Conservation (phyloP, 139 green algal species). For the Asterochloris erici region DNA sequence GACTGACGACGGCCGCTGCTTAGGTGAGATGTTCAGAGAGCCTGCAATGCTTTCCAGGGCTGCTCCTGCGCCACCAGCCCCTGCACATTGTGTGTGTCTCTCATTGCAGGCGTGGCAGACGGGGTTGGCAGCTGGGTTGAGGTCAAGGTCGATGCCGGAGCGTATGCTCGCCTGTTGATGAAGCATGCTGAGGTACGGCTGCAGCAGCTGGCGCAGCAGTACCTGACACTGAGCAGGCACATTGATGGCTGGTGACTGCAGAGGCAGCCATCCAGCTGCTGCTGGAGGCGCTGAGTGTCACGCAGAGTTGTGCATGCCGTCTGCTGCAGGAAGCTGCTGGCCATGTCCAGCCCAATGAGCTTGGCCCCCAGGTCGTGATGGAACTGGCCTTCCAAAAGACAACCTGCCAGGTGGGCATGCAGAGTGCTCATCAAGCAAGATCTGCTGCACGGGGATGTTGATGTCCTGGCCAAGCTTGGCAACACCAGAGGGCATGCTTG, state of each 20-base stretch:
- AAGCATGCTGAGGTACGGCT: constrained; percentile 35
- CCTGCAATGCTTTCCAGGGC: neutral
- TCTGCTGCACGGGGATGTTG: neutral
- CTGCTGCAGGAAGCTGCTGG: neutral
- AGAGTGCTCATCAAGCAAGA: neutral
- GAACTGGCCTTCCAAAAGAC: constrained; percentile 45
- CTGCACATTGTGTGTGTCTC: constrained; percentile 40
- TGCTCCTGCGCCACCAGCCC: neutral
- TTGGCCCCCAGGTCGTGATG: constrained; percentile 50
- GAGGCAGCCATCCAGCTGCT: no score
- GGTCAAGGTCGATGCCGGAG: constrained; percentile 75
- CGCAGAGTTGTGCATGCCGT: neutral
- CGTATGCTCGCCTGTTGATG: constrained; percentile 83
- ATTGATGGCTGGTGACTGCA: no score
- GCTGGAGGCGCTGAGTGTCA: no score
- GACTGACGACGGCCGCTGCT: constrained; percentile 5
- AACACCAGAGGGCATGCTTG: neutral
- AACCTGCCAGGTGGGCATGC: constrained; percentile 33
- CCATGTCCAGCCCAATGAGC: constrained; percentile 13
- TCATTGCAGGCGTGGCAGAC: constrained; percentile 71
- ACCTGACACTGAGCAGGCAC: neutral
- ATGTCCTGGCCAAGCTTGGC: neutral
- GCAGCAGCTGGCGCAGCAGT: constrained; percentile 27
- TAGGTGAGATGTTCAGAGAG: neutral
- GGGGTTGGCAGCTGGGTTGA: constrained; percentile 81